A percentile compares a stretch with the other conserved stretches of the same genome.
phyloP scores from a whole-genome alignment of 108 stramenopile genomes.

The Heterococcus sp. region DNA sequence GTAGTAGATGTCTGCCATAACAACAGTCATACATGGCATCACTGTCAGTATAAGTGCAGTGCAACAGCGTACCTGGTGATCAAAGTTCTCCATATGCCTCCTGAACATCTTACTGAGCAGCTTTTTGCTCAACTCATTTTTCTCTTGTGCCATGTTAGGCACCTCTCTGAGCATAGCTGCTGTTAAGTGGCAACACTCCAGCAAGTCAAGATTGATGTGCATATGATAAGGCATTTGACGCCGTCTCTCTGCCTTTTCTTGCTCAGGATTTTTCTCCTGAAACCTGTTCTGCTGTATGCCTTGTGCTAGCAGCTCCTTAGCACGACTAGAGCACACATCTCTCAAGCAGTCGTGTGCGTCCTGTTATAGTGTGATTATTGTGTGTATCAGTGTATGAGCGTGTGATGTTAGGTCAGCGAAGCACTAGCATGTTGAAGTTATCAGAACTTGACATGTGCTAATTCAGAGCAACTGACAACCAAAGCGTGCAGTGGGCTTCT shows the following conservation, averaged over 20 bases:
- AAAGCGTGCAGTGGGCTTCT: no score
- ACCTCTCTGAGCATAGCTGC: constrained; percentile 96
- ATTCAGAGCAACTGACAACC: no score
- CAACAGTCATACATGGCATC: no score
- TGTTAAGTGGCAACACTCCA: constrained; percentile 92
- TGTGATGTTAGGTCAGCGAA: no score
- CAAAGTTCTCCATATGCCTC: constrained; percentile 81
- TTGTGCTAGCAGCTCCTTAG: constrained; percentile 92
- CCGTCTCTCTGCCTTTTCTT: constrained; percentile 95
- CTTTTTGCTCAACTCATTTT: constrained; percentile 55
- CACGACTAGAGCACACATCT: constrained; percentile 81
- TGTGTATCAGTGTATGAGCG: no score
- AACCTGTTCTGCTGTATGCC: constrained; percentile 67
- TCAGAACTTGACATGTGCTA: no score
- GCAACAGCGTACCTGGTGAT: constrained; percentile 61
- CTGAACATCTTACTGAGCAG: constrained; percentile 87
- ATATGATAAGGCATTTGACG: constrained; percentile 71
- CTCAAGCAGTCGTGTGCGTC: constrained; percentile 91
- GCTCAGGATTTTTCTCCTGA: constrained; percentile 82
- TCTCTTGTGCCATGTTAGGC: constrained; percentile 85
- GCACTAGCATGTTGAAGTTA: no score
- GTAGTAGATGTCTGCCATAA: no score
- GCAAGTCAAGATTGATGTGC: constrained; percentile 80
- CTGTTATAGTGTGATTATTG: no score
- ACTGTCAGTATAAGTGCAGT: no score